Percentiles rank a stretch among this genome's conserved stretches.
phyloP scores from a whole-genome alignment of 2,329 filamentous ascomycete species.

The Trichoderma sp. region DNA sequence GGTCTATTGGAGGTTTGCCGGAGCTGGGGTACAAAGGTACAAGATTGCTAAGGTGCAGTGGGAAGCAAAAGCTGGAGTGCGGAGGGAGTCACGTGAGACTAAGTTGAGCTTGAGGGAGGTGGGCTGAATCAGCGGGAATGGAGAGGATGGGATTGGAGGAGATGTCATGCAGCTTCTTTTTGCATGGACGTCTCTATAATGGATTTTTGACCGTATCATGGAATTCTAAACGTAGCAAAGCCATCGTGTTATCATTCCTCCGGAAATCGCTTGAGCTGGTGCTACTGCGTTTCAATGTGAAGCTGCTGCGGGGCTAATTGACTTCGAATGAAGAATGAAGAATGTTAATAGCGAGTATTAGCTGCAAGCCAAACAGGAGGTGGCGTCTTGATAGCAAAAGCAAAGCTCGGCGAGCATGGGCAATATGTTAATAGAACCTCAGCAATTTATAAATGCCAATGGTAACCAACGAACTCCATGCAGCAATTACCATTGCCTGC shows the following conservation, averaged over 20 bases:
- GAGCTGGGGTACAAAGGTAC: slow-evolving; percentile 33
- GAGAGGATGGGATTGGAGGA: slow-evolving; percentile 17
- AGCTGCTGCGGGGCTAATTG: background rate
- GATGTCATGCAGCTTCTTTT: background rate
- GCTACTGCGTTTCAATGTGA: background rate
- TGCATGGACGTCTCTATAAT: too few relatives aligned
- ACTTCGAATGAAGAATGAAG: background rate
- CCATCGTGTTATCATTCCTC: too few relatives aligned
- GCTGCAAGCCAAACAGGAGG: too few relatives aligned
- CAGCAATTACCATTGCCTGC: background rate
- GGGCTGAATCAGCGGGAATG: slow-evolving; percentile 23
- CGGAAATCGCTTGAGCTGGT: too few relatives aligned
- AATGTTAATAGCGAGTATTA: background rate
- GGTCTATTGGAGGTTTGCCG: slow-evolving; percentile 36
- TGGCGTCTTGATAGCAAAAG: too few relatives aligned
- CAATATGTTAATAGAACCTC: too few relatives aligned
- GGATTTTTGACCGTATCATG: too few relatives aligned
- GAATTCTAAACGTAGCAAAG: too few relatives aligned
- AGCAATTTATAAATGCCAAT: background rate
- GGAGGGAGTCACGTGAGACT: slow-evolving; percentile 30
- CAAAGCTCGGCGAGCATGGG: too few relatives aligned
- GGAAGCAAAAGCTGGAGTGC: slow-evolving; percentile 19
- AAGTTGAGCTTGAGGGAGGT: background rate
- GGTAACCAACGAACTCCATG: background rate
- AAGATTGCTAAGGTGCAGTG: background rate